Base-by-base conservation (phyloP, 23 red algal genomes). In the Rhodosorus marinus region DNA sequence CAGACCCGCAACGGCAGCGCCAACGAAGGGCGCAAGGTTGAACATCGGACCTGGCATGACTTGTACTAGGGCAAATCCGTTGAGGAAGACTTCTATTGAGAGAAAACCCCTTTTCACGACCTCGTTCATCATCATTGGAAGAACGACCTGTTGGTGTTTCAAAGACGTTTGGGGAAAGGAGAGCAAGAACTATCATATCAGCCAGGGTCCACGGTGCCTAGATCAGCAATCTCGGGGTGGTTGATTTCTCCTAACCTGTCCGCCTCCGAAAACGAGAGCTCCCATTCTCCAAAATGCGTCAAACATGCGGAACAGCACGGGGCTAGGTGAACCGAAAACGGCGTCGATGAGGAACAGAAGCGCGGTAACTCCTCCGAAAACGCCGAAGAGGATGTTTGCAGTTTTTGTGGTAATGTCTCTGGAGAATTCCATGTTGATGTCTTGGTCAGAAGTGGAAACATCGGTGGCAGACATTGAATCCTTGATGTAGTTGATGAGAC, bases 241-340 rank as follows among this genome's bases (percentile, higher is more conserved):
- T n/a, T n/a, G n/a, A n/a, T n/a, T n/a, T n/a, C n/a, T n/a, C n/a
- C n/a, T n/a, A n/a, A n/a, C n/a, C n/a, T 64, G 26, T 22, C 77
- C 77, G 45, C 77, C 77, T 33, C 77, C 77, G 48, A 83, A 83
- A 11, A 71, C 77, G 29, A 33, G 55, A 8, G 53, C 47, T 8
- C 77, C 66, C 57, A 83, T 72, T 15, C 54, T 56, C 77, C 77
- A 83, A 32, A 72, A 83, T 29, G 69, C 60, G 48, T 59, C 69
- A 29, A 64, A 24, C 1, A 83, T 22, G 20, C 35, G 52, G n/a
- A 58, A 50, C 64, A 48, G 41, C 11, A 43, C 38, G n/a, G n/a
- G n/a, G n/a, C n/a, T n/a, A n/a, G n/a, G n/a, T n/a, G n/a, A n/a
- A n/a, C n/a, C n/a, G n/a, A n/a, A n/a, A n/a, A n/a, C n/a, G n/a